These are phyloP conservation scores for Apiospora sp. DNA, from an alignment of 2,329 filamentous ascomycete species.

Conservation along the genomic window DNA sequence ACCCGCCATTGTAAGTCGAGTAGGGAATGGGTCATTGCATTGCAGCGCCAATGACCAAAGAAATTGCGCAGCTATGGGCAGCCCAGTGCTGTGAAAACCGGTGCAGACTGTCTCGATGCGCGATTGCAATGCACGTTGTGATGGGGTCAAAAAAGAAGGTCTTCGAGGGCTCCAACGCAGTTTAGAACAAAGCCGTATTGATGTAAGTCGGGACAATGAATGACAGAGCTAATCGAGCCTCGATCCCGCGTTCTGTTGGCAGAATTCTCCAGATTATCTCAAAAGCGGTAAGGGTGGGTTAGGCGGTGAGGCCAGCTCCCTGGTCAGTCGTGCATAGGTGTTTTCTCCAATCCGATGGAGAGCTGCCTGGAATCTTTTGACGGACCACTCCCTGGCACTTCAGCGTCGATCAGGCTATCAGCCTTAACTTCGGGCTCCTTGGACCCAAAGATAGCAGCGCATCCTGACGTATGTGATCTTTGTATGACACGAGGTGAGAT, in stretches of 20 bases:
- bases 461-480: conserved; percentile 5
- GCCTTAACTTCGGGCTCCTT: conserved; percentile 1
- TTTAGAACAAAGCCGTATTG: neutral
- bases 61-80: neutral
- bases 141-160: neutral
- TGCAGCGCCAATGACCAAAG: neutral
- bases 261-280: conserved; percentile 20
- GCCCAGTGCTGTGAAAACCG: neutral
- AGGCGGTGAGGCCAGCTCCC: conserved; percentile 1
- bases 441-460: conserved; percentile 9
- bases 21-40: conserved; percentile 13
- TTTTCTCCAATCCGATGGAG: neutral
- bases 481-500: conserved; percentile 3
- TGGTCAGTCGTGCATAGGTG: neutral
- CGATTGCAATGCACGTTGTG: neutral
- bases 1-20: conserved; percentile 48
- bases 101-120: no score
- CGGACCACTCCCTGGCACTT: neutral
- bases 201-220: neutral
- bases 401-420: conserved; percentile 6
- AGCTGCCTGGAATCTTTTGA: neutral
- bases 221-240: conserved; percentile 6
- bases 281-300: conserved; percentile 18
- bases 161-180: neutral
- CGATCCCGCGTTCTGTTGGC: neutral